Evolutionary conservation across 2,329 filamentous ascomycete genomes (phyloP).

Genomic region (Xylariaceae sp.): DNA sequence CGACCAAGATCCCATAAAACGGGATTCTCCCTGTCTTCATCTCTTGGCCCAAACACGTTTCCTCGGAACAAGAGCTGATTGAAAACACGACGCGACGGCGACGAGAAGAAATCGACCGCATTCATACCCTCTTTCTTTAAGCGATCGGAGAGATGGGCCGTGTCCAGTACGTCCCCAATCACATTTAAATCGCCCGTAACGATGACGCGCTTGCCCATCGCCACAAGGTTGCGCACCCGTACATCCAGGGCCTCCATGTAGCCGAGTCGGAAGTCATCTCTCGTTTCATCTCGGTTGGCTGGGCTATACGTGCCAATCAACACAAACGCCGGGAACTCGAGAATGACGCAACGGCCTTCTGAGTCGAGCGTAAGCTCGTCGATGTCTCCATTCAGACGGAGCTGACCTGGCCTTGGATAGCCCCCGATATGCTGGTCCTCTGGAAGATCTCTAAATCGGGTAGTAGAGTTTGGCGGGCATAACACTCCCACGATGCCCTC

Average conservation of each 20-base stretch:
- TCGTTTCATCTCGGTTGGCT: constrained; percentile 76
- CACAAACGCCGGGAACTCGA: constrained; percentile 94
- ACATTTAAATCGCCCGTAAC: constrained; percentile 89
- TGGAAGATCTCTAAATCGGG: constrained; percentile 69
- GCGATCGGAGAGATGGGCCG: constrained; percentile 65
- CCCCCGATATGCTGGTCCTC: constrained; percentile 75
- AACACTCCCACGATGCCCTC: constrained; percentile 87
- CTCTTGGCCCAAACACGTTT: constrained; percentile 59
- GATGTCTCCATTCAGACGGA: constrained; percentile 61
- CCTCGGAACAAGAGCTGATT: constrained; percentile 80
- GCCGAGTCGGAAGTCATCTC: constrained; percentile 74
- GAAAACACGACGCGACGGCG: constrained; percentile 69
- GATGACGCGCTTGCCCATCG: constrained; percentile 77
- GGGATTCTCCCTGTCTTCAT: constrained; percentile 63
- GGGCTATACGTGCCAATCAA: constrained; percentile 90
- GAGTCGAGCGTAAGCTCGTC: constrained; percentile 75
- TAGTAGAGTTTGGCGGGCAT: constrained; percentile 64
- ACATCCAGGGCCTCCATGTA: constrained; percentile 78
- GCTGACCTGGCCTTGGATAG: constrained; percentile 68
- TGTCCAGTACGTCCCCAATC: constrained; percentile 62
- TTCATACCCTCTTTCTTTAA: constrained; percentile 66
- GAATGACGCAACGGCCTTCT: constrained; percentile 82
- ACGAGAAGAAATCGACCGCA: constrained; percentile 65
- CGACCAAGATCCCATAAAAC: constrained; percentile 81
- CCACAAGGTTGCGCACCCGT: constrained; percentile 76